Evolutionary conservation across 441 rosid genomes (phyloP).

Genomic region (Gossypium davidsonii): DNA sequence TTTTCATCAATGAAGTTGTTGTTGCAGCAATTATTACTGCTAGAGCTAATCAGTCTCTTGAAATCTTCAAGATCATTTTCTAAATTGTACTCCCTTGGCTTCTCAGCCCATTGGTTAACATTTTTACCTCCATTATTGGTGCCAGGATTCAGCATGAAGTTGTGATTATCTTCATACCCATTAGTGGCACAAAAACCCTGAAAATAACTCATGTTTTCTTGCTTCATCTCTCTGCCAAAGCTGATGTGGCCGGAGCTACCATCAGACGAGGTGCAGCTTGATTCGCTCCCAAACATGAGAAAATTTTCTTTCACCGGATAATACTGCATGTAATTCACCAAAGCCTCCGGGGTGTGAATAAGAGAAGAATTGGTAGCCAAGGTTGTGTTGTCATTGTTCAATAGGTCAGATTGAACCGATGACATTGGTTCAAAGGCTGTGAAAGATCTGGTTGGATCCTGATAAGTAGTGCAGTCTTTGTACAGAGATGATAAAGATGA

Average conservation of each 20-base stretch:
- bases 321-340: slow-evolving; percentile 30
- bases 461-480: slow-evolving; percentile 28
- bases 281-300: slow-evolving; percentile 44
- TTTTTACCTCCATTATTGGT: slow-evolving; percentile 13
- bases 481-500: slow-evolving; percentile 26
- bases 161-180: slow-evolving; percentile 30
- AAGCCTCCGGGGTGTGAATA: slow-evolving; percentile 28
- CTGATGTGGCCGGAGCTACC: slow-evolving; percentile 43
- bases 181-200: slow-evolving; percentile 19
- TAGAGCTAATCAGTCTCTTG: slow-evolving; percentile 35
- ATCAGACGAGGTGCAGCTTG: slow-evolving; percentile 50
- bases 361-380: slow-evolving; percentile 16
- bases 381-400: slow-evolving; percentile 6
- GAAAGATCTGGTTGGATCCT: slow-evolving; percentile 29
- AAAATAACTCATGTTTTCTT: slow-evolving; percentile 32
- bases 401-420: slow-evolving; percentile 22
- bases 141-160: slow-evolving; percentile 30
- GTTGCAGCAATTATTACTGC: slow-evolving; percentile 5
- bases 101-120: slow-evolving; percentile 29
- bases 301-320: slow-evolving; percentile 30
- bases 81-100: slow-evolving; percentile 19
- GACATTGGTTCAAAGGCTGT: slow-evolving; percentile 33
- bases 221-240: slow-evolving; percentile 35
- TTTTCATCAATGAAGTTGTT: slow-evolving; percentile 28
- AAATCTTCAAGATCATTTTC: slow-evolving; percentile 38